Evolutionary conservation across 768 basidiomycete species (phyloP).

Genomic region (Boletus rubescentipes): DNA sequence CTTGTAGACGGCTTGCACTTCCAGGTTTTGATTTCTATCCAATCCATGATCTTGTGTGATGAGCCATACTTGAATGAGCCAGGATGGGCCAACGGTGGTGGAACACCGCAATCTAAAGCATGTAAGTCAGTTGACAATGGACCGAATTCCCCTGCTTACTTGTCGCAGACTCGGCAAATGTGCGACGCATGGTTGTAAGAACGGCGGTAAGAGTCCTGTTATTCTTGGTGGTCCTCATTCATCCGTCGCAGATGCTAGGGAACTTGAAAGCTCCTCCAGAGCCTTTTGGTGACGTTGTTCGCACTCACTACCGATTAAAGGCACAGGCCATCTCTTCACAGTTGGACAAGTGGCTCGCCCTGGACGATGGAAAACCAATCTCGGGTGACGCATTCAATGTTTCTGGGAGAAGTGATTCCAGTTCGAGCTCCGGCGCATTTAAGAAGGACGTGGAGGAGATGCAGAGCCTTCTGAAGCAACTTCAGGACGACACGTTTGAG

Average conservation of each 20-base stretch:
- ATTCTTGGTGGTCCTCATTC: constrained; percentile 6
- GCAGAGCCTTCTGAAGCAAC: constrained; percentile 53
- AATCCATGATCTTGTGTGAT: constrained; percentile 94
- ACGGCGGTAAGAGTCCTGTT: constrained; percentile 61
- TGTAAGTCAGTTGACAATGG: constrained; percentile 47
- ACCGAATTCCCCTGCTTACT: constrained; percentile 9
- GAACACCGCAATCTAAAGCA: constrained; percentile 71
- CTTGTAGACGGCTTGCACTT: constrained; percentile 1
- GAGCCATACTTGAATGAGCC: constrained; percentile 93
- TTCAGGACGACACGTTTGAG: constrained; percentile 35
- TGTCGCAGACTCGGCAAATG: constrained; percentile 78
- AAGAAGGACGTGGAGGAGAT: constrained; percentile 71
- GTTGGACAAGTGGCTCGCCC: constrained; percentile 72
- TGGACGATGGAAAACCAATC: constrained; percentile 71
- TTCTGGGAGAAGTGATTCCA: constrained; percentile 35
- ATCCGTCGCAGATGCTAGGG: constrained; percentile 66
- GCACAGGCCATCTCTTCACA: constrained; percentile 66
- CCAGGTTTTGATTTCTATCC: constrained; percentile 86
- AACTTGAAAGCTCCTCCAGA: constrained; percentile 81
- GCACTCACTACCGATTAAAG: constrained; percentile 89
- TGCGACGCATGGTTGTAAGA: constrained; percentile 88
- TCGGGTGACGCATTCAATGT: constrained; percentile 53
- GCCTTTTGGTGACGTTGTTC: constrained; percentile 84
- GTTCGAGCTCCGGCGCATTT: constrained; percentile 57
- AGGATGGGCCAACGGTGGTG: constrained; percentile 73